phyloP scores from a whole-genome alignment of 192 early-diverging fungal genomes.

The Coemansia asiatica region DNA sequence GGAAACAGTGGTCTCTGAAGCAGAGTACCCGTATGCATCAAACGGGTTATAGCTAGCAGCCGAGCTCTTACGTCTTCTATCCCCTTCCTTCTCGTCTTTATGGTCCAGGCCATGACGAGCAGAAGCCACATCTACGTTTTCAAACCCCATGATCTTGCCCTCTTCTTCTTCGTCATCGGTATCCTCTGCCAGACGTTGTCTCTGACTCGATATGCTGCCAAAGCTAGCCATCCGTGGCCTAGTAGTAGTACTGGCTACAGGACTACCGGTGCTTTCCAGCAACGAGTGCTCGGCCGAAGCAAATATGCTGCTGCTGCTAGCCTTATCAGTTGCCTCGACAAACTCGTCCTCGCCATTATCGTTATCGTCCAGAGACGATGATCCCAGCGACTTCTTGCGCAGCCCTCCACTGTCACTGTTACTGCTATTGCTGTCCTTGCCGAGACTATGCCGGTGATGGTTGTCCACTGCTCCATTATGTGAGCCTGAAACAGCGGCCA shows the following conservation, averaged over 20 bases:
- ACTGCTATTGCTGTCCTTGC: conserved; percentile 4
- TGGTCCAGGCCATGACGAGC: background rate
- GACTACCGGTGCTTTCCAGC: background rate
- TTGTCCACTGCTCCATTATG: background rate
- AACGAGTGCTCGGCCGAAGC: background rate
- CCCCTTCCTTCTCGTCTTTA: background rate
- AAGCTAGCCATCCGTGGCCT: conserved; percentile 8
- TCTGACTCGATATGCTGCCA: background rate
- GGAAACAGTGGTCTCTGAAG: background rate
- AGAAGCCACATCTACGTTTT: conserved; percentile 8
- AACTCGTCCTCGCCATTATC: conserved; percentile 27
- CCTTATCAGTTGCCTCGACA: conserved; percentile 32
- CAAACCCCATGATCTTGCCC: conserved; percentile 12
- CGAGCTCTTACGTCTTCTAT: conserved; percentile 4
- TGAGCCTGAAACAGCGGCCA: background rate
- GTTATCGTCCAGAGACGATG: background rate
- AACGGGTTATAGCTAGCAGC: conserved; percentile 5
- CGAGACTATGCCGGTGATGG: background rate
- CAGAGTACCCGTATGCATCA: conserved; percentile 1
- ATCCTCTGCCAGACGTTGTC: background rate
- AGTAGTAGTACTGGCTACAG: background rate
- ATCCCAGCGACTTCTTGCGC: conserved; percentile 6
- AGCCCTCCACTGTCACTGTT: background rate
- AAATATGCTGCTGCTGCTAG: conserved; percentile 13
- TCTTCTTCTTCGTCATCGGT: background rate